phyloP scores from a whole-genome alignment of 148 eudicot species.

The Nepenthes mirabilis region DNA sequence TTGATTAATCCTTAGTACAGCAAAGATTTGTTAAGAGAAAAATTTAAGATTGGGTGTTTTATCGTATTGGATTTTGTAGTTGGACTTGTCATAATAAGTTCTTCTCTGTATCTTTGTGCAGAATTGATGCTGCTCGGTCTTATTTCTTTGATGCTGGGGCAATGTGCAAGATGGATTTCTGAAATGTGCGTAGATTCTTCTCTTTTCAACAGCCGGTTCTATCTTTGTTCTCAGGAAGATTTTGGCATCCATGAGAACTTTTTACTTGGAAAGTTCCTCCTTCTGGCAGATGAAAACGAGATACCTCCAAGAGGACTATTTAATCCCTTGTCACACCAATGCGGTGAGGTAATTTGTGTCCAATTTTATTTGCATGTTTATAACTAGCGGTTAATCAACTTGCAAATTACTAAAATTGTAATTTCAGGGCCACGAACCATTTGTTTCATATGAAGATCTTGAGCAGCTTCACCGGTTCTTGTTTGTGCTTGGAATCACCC shows the following conservation, averaged over 20 bases:
- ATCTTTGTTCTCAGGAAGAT: constrained; percentile 70
- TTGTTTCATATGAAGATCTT: constrained; percentile 90
- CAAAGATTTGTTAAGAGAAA: too few relatives aligned
- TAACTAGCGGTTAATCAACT: neutral
- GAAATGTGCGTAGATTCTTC: constrained; percentile 87
- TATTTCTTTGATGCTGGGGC: constrained; percentile 85
- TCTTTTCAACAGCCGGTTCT: constrained; percentile 73
- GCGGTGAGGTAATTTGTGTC: constrained; percentile 47
- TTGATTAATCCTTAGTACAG: too few relatives aligned
- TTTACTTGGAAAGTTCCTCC: constrained; percentile 16
- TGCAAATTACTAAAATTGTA: neutral
- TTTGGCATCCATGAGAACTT: constrained; percentile 22
- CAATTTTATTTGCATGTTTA: neutral
- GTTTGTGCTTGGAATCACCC: constrained; percentile 95
- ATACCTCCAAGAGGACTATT: constrained; percentile 47
- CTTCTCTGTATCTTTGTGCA: constrained; percentile 10
- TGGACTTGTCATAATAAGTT: neutral
- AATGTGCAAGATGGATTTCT: constrained; percentile 84
- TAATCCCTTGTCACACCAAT: constrained; percentile 28
- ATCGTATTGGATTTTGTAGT: too few relatives aligned
- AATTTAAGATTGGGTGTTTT: too few relatives aligned
- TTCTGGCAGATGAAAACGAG: constrained; percentile 32
- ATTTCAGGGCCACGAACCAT: constrained; percentile 88
- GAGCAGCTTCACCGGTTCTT: constrained; percentile 96
- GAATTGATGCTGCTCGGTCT: constrained; percentile 97